Base-by-base conservation (phyloP, 345 rosid genomes). In the Cardiospermum halicacabum region DNA sequence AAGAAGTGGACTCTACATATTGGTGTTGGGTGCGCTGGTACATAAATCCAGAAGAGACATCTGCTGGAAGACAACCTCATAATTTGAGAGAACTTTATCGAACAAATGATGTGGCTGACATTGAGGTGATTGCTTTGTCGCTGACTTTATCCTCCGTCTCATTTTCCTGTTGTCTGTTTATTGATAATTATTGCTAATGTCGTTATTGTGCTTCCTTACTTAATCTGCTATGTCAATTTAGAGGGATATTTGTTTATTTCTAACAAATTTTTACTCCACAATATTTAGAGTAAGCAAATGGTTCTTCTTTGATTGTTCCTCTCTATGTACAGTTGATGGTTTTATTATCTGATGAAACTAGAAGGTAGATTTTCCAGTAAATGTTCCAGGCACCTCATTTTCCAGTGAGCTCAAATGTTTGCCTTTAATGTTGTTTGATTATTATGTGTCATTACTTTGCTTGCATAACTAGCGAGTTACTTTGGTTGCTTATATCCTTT, bases 381-480 rank as follows among this genome's bases (percentile, higher is more conserved):
- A 90, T 93, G 97, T 90, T 93, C 73, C 98, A 91, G 70, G 94
- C 97, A 56, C 98, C 98, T 74, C 97, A 93, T 79, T 80, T 93
- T 72, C 97, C 85, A 81, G 97, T 88, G 68, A 80, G 87, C 80
- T 69, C 53, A 49, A 49, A 71, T 58, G 16, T 66, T 27, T 36
- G 27, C 21, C 11, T 11, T 11, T 0, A 47, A 5, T 21, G 31
- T 39, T 30, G n/a, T 15, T 15, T 54, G 8, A 27, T 42, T 28
- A 4, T 18, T 66, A 31, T 45, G 32, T 24, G 45, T 6, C 15
- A 21, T 62, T 11, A 26, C 21, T 3, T 3, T 6, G 28, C 21
- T 51, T 40, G 30, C 55, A n/a, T 9, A 26, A 53, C 25, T 16
- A 36, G 25, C 37, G 32, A 49, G 13, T 24, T 16, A n/a, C 45